A percentile compares a stretch with the other conserved stretches of the same genome.
phyloP scores from a whole-genome alignment of 257 asterid species.

The Scutellaria minor region DNA sequence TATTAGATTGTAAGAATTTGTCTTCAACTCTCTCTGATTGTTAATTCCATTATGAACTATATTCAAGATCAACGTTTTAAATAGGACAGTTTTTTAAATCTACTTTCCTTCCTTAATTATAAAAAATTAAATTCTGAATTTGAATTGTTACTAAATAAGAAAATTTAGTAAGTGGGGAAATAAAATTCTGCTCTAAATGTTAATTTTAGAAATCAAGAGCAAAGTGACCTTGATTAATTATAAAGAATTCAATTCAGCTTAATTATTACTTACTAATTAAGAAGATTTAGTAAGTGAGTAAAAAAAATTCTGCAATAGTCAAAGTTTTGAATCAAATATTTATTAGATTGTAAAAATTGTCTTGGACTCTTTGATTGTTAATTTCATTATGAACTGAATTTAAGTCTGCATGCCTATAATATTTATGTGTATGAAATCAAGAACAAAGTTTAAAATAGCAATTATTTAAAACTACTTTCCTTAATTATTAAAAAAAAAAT shows the following conservation, averaged over 20 bases:
- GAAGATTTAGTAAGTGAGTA: too few relatives aligned
- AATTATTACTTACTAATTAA: not conserved
- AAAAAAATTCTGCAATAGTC: too few relatives aligned
- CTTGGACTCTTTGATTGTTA: not conserved
- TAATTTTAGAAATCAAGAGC: too few relatives aligned
- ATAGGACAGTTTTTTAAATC: not conserved
- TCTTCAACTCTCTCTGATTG: not conserved
- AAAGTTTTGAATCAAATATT: too few relatives aligned
- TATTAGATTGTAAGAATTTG: not conserved
- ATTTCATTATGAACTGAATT: constrained; percentile 12
- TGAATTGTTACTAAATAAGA: not conserved
- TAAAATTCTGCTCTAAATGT: too few relatives aligned
- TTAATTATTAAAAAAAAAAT: not conserved
- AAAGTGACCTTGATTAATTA: not conserved
- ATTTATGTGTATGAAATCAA: not conserved
- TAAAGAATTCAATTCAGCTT: not conserved
- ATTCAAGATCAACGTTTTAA: not conserved
- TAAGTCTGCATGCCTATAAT: not conserved
- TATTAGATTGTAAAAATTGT: not conserved
- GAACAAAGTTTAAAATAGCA: not conserved
- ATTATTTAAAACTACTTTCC: not conserved
- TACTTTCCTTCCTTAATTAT: constrained; percentile 14
- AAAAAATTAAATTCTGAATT: not conserved
- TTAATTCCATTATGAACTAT: not conserved
- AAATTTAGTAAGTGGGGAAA: too few relatives aligned